phyloP scores from a whole-genome alignment of 106 monocot genomes.

The Amphibolis antarctica region DNA sequence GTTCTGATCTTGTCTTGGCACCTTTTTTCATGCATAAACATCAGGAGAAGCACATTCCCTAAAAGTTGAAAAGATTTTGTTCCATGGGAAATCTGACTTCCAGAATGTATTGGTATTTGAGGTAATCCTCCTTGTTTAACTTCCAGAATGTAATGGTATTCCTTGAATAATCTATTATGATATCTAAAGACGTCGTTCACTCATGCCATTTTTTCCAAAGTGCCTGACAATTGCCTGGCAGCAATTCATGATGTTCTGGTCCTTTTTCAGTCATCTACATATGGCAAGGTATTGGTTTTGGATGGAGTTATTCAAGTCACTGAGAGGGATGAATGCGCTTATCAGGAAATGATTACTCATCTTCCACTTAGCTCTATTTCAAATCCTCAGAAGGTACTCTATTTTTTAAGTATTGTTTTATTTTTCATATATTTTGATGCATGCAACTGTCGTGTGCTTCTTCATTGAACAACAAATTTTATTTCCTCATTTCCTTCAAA shows the following conservation, averaged over 20 bases:
- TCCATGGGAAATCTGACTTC: conserved; percentile 31
- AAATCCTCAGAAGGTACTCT: conserved; percentile 28
- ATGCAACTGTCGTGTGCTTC: not conserved
- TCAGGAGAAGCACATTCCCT: conserved; percentile 42
- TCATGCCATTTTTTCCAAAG: not conserved
- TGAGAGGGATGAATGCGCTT: conserved; percentile 46
- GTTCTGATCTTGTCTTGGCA: too few species aligned
- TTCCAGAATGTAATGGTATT: too few species aligned
- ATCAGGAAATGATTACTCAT: conserved; percentile 42
- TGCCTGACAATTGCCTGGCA: not conserved
- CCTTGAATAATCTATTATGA: not conserved
- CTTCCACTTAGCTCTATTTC: conserved; percentile 43
- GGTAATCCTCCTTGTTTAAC: conserved; percentile 17
- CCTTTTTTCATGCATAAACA: not conserved
- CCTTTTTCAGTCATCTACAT: conserved; percentile 29
- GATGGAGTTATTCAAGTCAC: conserved; percentile 43
- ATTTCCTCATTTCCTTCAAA: too few species aligned
- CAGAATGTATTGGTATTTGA: conserved; percentile 38
- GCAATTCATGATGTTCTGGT: not conserved
- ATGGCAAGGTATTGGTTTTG: conserved; percentile 43
- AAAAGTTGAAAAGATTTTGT: conserved; percentile 33
- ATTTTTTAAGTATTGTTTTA: not conserved
- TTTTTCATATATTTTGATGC: too few species aligned
- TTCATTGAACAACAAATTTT: too few species aligned
- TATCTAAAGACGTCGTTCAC: not conserved